A percentile compares a stretch with the other conserved stretches of the same genome.
These are phyloP conservation scores for Hemisphaericaspora xylanilytica DNA, from an alignment of 1,139 yeast genomes.

Conservation along the genomic window DNA sequence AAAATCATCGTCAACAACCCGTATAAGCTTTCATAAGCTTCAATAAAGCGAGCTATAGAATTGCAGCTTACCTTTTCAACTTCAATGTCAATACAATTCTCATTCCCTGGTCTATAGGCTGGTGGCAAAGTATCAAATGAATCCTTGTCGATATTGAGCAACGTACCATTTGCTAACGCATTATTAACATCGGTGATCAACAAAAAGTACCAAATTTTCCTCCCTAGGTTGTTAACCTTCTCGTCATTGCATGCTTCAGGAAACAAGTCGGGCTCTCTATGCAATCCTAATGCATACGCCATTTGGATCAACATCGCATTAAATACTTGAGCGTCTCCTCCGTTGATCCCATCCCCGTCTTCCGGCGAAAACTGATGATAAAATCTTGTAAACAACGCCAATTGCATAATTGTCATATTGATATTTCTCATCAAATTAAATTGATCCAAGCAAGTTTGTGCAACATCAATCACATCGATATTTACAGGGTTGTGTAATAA, in stretches of 20 bases:
- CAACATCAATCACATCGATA: slow-evolving; percentile 43
- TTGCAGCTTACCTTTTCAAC: too few relatives aligned
- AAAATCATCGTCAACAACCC: slow-evolving; percentile 11
- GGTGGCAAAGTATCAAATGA: slow-evolving; percentile 31
- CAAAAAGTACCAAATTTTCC: slow-evolving; percentile 52
- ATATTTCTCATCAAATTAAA: slow-evolving; percentile 49
- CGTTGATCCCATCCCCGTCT: slow-evolving; percentile 50
- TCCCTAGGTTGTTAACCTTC: slow-evolving; percentile 35
- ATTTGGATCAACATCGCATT: slow-evolving; percentile 39
- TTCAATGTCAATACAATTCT: slow-evolving; percentile 23
- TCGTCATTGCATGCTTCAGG: slow-evolving; percentile 21
- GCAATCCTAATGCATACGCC: slow-evolving; percentile 46
- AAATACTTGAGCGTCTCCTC: slow-evolving; percentile 40
- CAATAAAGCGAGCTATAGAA: too few relatives aligned
- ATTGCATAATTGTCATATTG: slow-evolving; percentile 50
- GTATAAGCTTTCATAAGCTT: slow-evolving; percentile 7
- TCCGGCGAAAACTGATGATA: slow-evolving; percentile 49
- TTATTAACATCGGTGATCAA: slow-evolving; percentile 25
- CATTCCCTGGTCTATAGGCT: slow-evolving; percentile 23
- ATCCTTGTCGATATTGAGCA: slow-evolving; percentile 19
- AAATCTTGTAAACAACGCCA: slow-evolving; percentile 35
- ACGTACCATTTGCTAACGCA: slow-evolving; percentile 31
- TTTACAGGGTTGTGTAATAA: slow-evolving; percentile 49
- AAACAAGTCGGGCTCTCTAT: slow-evolving; percentile 40
- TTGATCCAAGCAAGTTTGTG: slow-evolving; percentile 53